Conservation (phyloP, 2,329 filamentous ascomycete species). For the Bisporella sp. region DNA sequence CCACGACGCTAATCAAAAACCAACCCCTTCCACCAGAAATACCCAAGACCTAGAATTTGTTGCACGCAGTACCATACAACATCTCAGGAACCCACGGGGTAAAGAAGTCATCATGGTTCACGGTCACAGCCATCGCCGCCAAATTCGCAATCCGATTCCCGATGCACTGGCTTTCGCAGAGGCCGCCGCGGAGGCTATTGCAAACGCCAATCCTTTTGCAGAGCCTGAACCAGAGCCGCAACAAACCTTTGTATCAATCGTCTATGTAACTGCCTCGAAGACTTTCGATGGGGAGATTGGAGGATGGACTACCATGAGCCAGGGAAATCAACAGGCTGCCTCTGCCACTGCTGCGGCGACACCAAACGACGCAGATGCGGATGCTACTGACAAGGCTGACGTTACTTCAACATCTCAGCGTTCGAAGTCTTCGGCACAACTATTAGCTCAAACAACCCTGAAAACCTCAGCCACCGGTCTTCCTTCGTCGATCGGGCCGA, state of each 20-base stretch:
- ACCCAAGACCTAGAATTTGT: constrained; percentile 1
- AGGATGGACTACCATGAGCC: constrained; percentile 36
- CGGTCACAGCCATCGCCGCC: constrained; percentile 17
- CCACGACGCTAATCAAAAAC: neutral
- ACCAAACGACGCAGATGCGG: neutral
- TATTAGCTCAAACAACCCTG: neutral
- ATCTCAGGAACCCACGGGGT: too few species aligned
- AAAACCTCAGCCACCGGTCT: constrained; percentile 6
- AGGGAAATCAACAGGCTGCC: neutral
- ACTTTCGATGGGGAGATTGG: constrained; percentile 45
- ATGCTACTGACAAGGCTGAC: neutral
- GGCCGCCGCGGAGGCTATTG: constrained; percentile 1
- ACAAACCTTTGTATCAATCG: constrained; percentile 33
- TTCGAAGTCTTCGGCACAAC: neutral
- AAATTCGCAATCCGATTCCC: constrained; percentile 9
- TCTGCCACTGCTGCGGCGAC: neutral
- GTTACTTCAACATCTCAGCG: neutral
- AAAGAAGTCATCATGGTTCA: constrained; percentile 17
- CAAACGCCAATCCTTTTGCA: constrained; percentile 2
- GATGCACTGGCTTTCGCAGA: constrained; percentile 7
- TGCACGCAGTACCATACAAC: too few species aligned
- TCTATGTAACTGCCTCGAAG: constrained; percentile 44
- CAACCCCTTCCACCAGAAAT: neutral
- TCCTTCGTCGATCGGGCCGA: constrained; percentile 9
- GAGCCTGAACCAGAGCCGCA: constrained; percentile 11